Conservation (phyloP, 805 yeast genomes). For the Ogataea polymorpha region DNA sequence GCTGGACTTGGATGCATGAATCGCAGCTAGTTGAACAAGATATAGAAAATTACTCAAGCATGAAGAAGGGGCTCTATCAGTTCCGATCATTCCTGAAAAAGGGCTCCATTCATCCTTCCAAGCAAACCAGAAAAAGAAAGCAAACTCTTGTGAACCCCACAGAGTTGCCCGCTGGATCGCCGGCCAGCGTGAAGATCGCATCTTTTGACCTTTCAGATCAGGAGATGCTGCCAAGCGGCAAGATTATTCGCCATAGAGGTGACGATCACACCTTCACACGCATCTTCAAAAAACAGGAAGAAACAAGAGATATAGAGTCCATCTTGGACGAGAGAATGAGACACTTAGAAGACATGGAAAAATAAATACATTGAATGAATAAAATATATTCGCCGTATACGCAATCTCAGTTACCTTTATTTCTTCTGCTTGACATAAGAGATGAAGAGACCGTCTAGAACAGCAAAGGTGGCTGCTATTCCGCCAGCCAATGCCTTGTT, state of each 20-base stretch:
- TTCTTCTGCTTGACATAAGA: conserved; percentile 18
- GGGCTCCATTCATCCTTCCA: conserved; percentile 34
- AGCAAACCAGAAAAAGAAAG: conserved; percentile 44
- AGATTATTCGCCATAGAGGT: conserved; percentile 43
- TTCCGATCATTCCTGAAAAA: conserved; percentile 32
- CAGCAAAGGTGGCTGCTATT: conserved; percentile 15
- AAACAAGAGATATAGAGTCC: conserved; percentile 53
- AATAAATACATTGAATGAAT: conserved; percentile 5
- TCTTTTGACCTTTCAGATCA: conserved; percentile 40
- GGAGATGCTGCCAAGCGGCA: conserved; percentile 75
- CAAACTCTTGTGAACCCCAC: conserved; percentile 43
- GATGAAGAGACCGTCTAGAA: conserved; percentile 18
- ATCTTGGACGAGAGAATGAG: conserved; percentile 36
- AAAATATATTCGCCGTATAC: conserved; percentile 7
- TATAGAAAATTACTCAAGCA: conserved; percentile 17
- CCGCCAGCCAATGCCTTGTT: conserved; percentile 11
- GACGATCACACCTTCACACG: conserved; percentile 29
- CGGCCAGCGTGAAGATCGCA: conserved; percentile 32
- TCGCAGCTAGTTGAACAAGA: conserved; percentile 28
- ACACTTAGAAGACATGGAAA: conserved; percentile 21
- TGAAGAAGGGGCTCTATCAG: conserved; percentile 21
- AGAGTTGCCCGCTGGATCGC: conserved; percentile 51
- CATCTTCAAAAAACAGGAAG: conserved; percentile 38
- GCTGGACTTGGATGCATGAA: conserved; percentile 63
- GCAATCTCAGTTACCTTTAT: not conserved